phyloP scores from a whole-genome alignment of 305 asterid genomes.

The Striga hermonthica region DNA sequence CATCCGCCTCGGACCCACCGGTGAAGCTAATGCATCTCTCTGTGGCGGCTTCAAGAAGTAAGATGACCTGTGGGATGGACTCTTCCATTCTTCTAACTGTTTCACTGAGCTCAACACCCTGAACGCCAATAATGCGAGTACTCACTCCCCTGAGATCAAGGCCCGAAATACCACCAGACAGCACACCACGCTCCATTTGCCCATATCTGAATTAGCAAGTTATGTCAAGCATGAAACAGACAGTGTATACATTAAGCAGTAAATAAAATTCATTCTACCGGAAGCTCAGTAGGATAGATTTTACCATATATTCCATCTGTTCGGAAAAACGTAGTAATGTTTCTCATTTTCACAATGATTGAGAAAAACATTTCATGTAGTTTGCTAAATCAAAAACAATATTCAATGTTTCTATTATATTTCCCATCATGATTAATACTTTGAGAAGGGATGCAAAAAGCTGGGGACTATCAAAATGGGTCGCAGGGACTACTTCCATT shows the following conservation, averaged over 20 bases:
- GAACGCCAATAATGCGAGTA: constrained; percentile 82
- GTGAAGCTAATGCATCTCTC: constrained; percentile 95
- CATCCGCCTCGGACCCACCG: constrained; percentile 96
- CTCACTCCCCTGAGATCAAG: constrained; percentile 96
- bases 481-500: too few species aligned
- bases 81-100: constrained; percentile 98
- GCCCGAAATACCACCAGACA: constrained; percentile 74
- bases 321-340: too few species aligned
- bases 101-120: constrained; percentile 98
- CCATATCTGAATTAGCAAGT: constrained; percentile 59
- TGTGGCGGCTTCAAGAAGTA: constrained; percentile 88
- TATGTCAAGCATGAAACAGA: constrained; percentile 11
- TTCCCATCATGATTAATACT: too few species aligned
- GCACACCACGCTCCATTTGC: constrained; percentile 85
- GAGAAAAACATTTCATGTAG: too few species aligned
- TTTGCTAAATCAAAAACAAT: too few species aligned
- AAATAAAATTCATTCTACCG: constrained; percentile 18
- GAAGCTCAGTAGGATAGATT: neutral
- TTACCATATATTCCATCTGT: neutral
- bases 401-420: too few species aligned
- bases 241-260: constrained; percentile 1
- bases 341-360: too few species aligned
- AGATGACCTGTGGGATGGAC: constrained; percentile 82
- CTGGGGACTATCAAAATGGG: too few species aligned
- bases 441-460: too few species aligned